phyloP scores from a whole-genome alignment of 2,329 filamentous ascomycete species.

The Aureobasidium sp. region DNA sequence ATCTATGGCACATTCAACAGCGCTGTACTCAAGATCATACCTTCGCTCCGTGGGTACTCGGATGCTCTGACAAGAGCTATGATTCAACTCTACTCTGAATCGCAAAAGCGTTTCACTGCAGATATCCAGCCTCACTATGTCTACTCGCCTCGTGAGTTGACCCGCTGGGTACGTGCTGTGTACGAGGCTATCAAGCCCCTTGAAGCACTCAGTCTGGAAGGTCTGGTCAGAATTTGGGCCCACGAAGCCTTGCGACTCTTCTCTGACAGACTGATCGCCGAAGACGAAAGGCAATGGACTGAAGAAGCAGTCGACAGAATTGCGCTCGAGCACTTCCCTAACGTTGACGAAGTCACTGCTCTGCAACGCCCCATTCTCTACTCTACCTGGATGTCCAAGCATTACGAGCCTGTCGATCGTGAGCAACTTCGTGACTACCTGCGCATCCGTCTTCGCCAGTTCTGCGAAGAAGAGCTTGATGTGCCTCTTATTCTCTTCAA shows the following conservation, averaged over 20 bases:
- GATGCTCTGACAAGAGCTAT: slow-evolving; percentile 93
- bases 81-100: slow-evolving; percentile 94
- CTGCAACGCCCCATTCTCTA: slow-evolving; percentile 91
- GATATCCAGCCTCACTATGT: slow-evolving; percentile 98
- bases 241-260: slow-evolving; percentile 94
- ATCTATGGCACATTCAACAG: slow-evolving; percentile 99
- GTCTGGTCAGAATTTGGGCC: slow-evolving; percentile 93
- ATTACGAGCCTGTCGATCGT: slow-evolving; percentile 93
- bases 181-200: slow-evolving; percentile 95
- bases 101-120: slow-evolving; percentile 87
- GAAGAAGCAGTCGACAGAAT: slow-evolving; percentile 80
- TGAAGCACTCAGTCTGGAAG: slow-evolving; percentile 80
- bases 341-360: slow-evolving; percentile 83
- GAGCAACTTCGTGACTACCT: slow-evolving; percentile 95
- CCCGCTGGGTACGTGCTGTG: slow-evolving; percentile 92
- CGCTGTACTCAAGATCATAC: slow-evolving; percentile 93
- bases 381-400: slow-evolving; percentile 98
- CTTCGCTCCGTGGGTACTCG: slow-evolving; percentile 87
- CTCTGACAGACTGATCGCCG: slow-evolving; percentile 90
- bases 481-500: slow-evolving; percentile 99
- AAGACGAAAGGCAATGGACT: slow-evolving; percentile 94
- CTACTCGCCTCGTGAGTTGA: slow-evolving; percentile 97
- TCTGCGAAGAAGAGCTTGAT: slow-evolving; percentile 99
- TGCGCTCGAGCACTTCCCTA: slow-evolving; percentile 87
- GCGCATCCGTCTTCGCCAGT: slow-evolving; percentile 92